A percentile compares a stretch with the other conserved stretches of the same genome.
These are phyloP conservation scores for Styphnolobium japonicum DNA, from an alignment of 306 rosid species.

Conservation along the genomic window DNA sequence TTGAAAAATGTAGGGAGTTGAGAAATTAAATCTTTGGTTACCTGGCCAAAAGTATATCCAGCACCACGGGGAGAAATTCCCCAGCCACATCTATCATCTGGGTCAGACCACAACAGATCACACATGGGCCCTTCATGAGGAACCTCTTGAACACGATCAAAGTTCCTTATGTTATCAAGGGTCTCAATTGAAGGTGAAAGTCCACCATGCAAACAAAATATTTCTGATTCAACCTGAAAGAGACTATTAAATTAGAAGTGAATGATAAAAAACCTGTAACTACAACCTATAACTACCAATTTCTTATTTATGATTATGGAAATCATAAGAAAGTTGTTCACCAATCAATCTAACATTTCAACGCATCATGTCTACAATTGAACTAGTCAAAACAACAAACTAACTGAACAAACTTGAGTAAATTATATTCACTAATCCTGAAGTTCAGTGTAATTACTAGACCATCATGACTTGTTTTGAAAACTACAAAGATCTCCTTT, in stretches of 20 bases:
- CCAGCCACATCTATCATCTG: constrained; percentile 91
- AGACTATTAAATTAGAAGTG: neutral
- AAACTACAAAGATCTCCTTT: neutral
- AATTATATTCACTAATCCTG: neutral
- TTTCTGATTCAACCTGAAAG: constrained; percentile 77
- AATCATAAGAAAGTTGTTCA: neutral
- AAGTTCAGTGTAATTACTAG: neutral
- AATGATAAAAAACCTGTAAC: neutral
- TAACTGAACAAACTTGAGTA: neutral
- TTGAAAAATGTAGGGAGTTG: neutral
- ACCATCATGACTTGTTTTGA: neutral
- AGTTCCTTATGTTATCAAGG: constrained; percentile 71
- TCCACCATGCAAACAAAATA: constrained; percentile 87
- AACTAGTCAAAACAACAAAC: neutral
- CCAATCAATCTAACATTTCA: neutral
- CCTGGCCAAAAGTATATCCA: constrained; percentile 88
- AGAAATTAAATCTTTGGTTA: constrained; percentile 10
- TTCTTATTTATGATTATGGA: neutral
- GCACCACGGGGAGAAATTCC: constrained; percentile 94
- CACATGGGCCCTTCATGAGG: constrained; percentile 94
- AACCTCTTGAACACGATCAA: constrained; percentile 89
- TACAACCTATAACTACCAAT: neutral
- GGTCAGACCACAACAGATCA: constrained; percentile 85
- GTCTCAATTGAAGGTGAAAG: constrained; percentile 81
- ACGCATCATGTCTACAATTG: too few relatives aligned